Conservation (phyloP, 2,329 filamentous ascomycete species). For the Colletotrichum lupini region DNA sequence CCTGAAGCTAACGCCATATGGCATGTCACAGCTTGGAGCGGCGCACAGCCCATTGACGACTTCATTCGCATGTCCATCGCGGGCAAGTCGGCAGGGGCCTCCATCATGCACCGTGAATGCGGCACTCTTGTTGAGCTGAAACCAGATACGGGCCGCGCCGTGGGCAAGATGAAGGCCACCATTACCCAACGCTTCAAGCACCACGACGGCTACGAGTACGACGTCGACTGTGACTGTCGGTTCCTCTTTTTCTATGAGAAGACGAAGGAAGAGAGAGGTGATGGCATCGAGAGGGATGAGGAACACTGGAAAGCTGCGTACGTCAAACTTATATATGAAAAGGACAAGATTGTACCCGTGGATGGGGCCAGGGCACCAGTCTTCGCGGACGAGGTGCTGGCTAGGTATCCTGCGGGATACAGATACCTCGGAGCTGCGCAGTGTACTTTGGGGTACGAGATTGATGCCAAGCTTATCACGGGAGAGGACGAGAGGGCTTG, state of each 20-base stretch:
- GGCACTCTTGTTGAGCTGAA: slow-evolving; percentile 59
- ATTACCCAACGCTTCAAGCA: slow-evolving; percentile 61
- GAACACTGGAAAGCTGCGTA: slow-evolving; percentile 53
- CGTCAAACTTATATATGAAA: slow-evolving; percentile 61
- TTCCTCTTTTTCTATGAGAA: slow-evolving; percentile 60
- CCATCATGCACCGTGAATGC: slow-evolving; percentile 68
- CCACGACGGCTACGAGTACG: slow-evolving; percentile 49
- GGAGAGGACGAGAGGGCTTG: slow-evolving; percentile 47
- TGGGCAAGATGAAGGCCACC: slow-evolving; percentile 66
- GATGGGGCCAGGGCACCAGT: slow-evolving; percentile 52
- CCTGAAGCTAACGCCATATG: background rate
- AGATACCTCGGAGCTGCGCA: slow-evolving; percentile 59
- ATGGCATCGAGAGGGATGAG: background rate
- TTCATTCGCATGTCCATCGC: slow-evolving; percentile 57
- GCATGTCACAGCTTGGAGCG: slow-evolving; percentile 57
- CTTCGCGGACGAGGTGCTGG: slow-evolving; percentile 51
- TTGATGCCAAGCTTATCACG: slow-evolving; percentile 54
- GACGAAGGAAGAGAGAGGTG: slow-evolving; percentile 30
- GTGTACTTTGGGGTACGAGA: slow-evolving; percentile 55
- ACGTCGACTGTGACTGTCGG: slow-evolving; percentile 62
- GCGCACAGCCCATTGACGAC: slow-evolving; percentile 49
- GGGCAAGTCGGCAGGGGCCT: slow-evolving; percentile 61
- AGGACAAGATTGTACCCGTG: slow-evolving; percentile 60
- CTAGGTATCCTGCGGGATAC: slow-evolving; percentile 56
- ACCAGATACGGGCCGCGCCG: slow-evolving; percentile 50